Evolutionary conservation across 305 asterid species (phyloP).

Genomic region (Fraxinus velutina): DNA sequence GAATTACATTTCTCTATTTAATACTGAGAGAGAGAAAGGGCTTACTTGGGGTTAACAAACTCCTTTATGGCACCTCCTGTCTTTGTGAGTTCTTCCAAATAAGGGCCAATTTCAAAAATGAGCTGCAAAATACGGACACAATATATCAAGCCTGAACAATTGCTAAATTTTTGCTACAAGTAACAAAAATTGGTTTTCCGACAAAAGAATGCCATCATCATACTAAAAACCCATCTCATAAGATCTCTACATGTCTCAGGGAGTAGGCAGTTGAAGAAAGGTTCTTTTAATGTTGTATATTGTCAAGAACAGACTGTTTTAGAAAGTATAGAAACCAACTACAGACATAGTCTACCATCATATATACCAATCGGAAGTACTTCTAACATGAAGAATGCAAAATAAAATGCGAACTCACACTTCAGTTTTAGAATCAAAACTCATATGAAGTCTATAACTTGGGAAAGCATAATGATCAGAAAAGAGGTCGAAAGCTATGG

Average conservation of each 20-base stretch:
- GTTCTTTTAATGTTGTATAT: background rate
- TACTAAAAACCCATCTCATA: background rate
- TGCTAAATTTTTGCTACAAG: slow-evolving; percentile 2
- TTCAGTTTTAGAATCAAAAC: background rate
- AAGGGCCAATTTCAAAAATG: slow-evolving; percentile 80
- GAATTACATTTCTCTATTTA: background rate
- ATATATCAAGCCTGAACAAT: slow-evolving; percentile 10
- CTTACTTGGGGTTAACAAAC: slow-evolving; percentile 96
- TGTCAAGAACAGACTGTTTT: background rate
- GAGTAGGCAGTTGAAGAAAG: background rate
- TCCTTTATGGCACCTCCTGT: slow-evolving; percentile 93
- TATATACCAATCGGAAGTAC: background rate
- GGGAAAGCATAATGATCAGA: background rate
- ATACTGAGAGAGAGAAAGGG: slow-evolving; percentile 21
- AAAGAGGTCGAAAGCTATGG: background rate
- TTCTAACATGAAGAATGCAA: background rate
- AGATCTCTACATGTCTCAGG: slow-evolving; percentile 5
- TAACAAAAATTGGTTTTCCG: background rate
- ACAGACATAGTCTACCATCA: slow-evolving; percentile 6
- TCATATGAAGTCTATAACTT: background rate
- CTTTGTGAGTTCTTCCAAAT: slow-evolving; percentile 84
- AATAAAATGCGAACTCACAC: background rate
- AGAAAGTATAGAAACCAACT: background rate
- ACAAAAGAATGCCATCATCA: slow-evolving; percentile 15
- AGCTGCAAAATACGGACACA: slow-evolving; percentile 43